phyloP scores from a whole-genome alignment of 2,329 filamentous ascomycete genomes.

The Cyphellophora attinorum region DNA sequence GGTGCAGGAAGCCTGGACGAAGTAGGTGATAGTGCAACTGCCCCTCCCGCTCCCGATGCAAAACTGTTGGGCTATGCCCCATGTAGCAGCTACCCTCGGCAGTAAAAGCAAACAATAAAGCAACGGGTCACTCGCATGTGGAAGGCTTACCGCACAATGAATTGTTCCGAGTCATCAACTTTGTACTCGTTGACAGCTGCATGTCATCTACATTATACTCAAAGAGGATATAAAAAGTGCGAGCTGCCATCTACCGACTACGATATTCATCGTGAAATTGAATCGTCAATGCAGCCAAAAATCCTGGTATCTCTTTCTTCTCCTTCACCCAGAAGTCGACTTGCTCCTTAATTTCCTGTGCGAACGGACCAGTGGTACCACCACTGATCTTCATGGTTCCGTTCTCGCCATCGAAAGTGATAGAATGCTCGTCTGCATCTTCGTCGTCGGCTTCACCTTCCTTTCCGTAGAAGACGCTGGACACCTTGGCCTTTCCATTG shows the following conservation, averaged over 20 bases:
- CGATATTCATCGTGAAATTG: slow-evolving; percentile 69
- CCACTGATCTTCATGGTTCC: slow-evolving; percentile 98
- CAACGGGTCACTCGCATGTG: no score
- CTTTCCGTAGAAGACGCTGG: slow-evolving; percentile 71
- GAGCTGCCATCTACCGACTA: no score
- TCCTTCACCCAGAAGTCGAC: slow-evolving; percentile 96
- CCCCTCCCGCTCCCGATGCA: no score
- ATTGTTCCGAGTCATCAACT: no score
- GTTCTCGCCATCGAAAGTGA: slow-evolving; percentile 82
- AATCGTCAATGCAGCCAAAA: slow-evolving; percentile 79
- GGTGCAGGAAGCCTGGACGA: no score
- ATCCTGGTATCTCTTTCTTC: slow-evolving; percentile 85
- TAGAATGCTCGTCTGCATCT: slow-evolving; percentile 44
- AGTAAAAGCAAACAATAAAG: no score
- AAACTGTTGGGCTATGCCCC: no score
- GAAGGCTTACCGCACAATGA: no score
- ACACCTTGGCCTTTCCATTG: slow-evolving; percentile 92
- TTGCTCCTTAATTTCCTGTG: slow-evolving; percentile 69
- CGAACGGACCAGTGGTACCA: slow-evolving; percentile 78
- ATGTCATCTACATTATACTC: no score
- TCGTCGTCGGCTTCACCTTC: slow-evolving; percentile 35
- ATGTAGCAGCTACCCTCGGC: no score
- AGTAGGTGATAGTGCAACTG: no score
- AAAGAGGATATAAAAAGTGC: background rate
- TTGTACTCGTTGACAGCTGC: no score